phyloP scores from a whole-genome alignment of 257 asterid genomes.

The Nicotiana attenuata region DNA sequence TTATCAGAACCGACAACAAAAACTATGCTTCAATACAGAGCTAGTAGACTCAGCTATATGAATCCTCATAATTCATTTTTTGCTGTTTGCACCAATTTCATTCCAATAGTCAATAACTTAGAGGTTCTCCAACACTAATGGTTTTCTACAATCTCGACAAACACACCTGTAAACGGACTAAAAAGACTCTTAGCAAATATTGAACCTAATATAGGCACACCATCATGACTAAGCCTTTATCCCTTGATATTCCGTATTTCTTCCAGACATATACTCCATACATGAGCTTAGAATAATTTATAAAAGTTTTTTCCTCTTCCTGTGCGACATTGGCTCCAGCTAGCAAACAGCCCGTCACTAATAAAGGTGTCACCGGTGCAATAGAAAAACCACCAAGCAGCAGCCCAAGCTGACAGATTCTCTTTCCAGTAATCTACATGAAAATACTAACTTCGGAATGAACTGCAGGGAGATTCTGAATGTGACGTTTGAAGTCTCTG shows the following conservation, averaged over 20 bases:
- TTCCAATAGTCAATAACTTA: neutral
- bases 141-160: no score
- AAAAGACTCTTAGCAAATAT: neutral
- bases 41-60: neutral
- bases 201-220: neutral
- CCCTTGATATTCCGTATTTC: neutral
- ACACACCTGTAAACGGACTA: neutral
- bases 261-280: neutral
- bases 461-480: neutral
- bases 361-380: neutral
- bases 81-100: neutral
- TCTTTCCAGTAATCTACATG: neutral
- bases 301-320: neutral
- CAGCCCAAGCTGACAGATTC: neutral
- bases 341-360: neutral
- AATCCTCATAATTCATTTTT: neutral
- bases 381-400: neutral
- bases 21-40: neutral
- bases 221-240: neutral
- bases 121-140: neutral
- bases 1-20: neutral
- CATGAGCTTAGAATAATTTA: neutral
- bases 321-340: neutral
- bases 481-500: neutral
- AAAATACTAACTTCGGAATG: neutral